A percentile compares a stretch with the other conserved stretches of the same genome.
Evolutionary conservation across 2,329 filamentous ascomycete genomes (phyloP).

Genomic region (Leptographium lundbergii): DNA sequence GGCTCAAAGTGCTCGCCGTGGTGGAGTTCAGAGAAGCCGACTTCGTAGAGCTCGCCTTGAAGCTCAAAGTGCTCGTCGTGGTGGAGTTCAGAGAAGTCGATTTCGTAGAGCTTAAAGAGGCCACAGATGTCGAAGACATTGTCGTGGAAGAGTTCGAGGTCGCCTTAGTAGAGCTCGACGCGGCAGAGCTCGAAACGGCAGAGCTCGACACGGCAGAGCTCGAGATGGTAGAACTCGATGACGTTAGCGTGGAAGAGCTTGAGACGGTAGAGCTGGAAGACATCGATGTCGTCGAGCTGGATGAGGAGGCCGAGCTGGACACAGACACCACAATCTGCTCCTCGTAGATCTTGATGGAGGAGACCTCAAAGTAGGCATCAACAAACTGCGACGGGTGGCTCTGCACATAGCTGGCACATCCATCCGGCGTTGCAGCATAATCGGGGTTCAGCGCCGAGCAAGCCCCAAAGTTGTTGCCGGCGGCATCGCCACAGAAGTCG

Average conservation of each 20-base stretch:
- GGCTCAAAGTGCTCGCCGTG: background rate
- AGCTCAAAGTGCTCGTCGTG: background rate
- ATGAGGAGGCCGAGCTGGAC: background rate
- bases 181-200: background rate
- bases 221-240: background rate
- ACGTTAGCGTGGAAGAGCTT: background rate
- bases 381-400: conserved; percentile 22
- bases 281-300: background rate
- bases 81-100: background rate
- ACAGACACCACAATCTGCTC: background rate
- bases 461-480: conserved; percentile 24
- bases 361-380: conserved; percentile 33
- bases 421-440: conserved; percentile 7
- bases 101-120: background rate
- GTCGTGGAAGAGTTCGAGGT: background rate
- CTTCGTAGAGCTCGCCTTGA: background rate
- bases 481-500: conserved; percentile 61
- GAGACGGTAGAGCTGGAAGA: background rate
- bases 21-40: background rate
- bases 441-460: conserved; percentile 12
- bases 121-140: no score
- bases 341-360: conserved; percentile 21
- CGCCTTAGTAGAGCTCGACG: background rate
- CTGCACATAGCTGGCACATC: conserved; percentile 25
- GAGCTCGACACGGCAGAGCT: background rate